Conservation (phyloP, 306 rosid species). For the Glycine tomentella region DNA sequence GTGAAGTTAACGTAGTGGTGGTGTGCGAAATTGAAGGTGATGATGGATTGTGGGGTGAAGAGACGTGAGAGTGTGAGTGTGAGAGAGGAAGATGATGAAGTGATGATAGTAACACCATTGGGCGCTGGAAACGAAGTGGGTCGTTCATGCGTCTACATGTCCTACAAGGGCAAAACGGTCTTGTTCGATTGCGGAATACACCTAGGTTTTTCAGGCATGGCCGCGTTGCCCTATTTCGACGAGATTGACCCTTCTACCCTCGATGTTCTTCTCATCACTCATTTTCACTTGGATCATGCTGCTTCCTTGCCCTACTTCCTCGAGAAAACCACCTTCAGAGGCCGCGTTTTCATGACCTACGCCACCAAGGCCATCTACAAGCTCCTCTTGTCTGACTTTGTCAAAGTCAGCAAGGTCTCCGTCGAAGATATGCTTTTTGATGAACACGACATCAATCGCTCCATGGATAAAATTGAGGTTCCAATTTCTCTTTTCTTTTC, state of each 20-base stretch:
- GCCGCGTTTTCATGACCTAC: constrained; percentile 96
- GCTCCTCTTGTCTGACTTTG: constrained; percentile 80
- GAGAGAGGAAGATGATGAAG: constrained; percentile 69
- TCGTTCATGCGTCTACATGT: constrained; percentile 89
- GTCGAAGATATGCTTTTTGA: constrained; percentile 87
- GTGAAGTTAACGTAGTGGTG: too few relatives aligned
- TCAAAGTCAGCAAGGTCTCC: constrained; percentile 94
- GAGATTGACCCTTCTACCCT: constrained; percentile 92
- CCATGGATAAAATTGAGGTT: constrained; percentile 97
- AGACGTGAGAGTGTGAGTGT: constrained; percentile 32
- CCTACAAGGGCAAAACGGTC: constrained; percentile 72
- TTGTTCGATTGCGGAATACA: constrained; percentile 97
- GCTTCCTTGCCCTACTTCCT: constrained; percentile 95
- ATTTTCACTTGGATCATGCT: constrained; percentile 95
- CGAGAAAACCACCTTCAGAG: constrained; percentile 90
- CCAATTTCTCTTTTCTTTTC: too few relatives aligned
- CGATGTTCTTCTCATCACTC: constrained; percentile 91
- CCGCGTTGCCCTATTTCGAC: constrained; percentile 94
- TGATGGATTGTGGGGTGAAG: too few relatives aligned
- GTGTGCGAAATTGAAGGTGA: too few relatives aligned
- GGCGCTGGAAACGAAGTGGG: constrained; percentile 98
- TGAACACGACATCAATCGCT: constrained; percentile 90
- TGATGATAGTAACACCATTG: constrained; percentile 70
- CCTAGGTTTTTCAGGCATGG: constrained; percentile 91
- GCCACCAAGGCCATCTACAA: constrained; percentile 94